Base-by-base conservation (phyloP, 1,139 yeast genomes). In the Pichia sp. region DNA sequence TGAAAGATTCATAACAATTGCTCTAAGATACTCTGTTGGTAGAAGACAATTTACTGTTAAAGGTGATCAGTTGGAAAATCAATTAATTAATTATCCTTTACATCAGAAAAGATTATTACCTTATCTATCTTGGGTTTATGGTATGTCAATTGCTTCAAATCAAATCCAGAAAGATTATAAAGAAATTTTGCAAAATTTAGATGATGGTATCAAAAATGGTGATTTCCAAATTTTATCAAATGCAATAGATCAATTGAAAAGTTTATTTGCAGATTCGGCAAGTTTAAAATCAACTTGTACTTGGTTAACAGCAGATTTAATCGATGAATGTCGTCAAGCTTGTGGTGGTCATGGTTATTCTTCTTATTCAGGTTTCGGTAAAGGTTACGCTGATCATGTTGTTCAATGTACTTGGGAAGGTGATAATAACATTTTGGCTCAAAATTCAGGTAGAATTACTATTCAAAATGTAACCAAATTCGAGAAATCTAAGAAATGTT, bases 401-500 rank as follows among this genome's bases (percentile, higher is more conserved):
- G 96, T 88, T 37, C 95, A 88, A 67, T 85, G 95, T 65, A 88
- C 96, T 21, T 88, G 96, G 96, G 96, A 88, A 68, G 96, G 96
- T 63, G 96, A 88, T 63, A 88, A 88, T 68, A 86, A 81, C 57
- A 81, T 88, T 39, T 70, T 88, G 53, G 85, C 88, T 9, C 76
- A 85, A 62, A 80, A 88, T 47, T 78, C 88, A 48, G 96, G 96
- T 51, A 76, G 83, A 64, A 79, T 84, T 42, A 73, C 82, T 37
- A 65, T 80, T 50, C 83, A 81, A 64, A 69, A 71, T 52, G 70
- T 74, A 41, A 59, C 60, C 43, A 62, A 61, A 33, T 62, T 62
- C 18, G 45, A 36, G 19, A 51, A 63, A 26, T 58, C 59, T 40
- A 70, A 71, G 34, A 52, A 52, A 38, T 22, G 17, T 7, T 43